phyloP scores from a whole-genome alignment of 2,329 filamentous ascomycete species.

The Fusarium sp. region DNA sequence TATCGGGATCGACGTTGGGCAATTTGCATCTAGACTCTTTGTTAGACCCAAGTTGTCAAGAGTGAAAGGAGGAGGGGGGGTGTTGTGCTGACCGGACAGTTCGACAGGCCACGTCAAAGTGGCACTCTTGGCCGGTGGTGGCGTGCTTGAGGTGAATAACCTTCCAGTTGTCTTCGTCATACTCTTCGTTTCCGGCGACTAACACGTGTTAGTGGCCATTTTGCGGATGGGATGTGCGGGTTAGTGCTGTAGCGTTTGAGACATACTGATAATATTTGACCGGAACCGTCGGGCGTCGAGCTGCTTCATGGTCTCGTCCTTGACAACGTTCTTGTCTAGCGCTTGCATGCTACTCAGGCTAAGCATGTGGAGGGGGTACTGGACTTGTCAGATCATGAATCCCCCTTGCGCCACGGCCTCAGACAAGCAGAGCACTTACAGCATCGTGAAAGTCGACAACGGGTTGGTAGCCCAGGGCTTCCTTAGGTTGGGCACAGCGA shows the following conservation, averaged over 20 bases:
- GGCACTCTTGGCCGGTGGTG: constrained; percentile 30
- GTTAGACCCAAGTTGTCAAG: constrained; percentile 8
- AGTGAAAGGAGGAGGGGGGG: not conserved
- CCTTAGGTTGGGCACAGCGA: constrained; percentile 68
- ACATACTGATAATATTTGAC: constrained; percentile 75
- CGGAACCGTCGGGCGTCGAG: constrained; percentile 75
- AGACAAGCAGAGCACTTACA: constrained; percentile 56
- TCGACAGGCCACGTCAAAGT: constrained; percentile 70
- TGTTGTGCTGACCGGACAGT: constrained; percentile 66
- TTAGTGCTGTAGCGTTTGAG: not conserved
- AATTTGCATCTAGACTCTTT: constrained; percentile 68
- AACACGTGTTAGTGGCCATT: constrained; percentile 9
- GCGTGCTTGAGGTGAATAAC: constrained; percentile 64
- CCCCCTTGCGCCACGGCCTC: not conserved
- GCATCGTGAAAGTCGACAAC: constrained; percentile 77
- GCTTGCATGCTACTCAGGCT: constrained; percentile 73
- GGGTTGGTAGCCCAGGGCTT: constrained; percentile 72
- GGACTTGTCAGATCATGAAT: constrained; percentile 7
- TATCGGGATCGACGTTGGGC: constrained; percentile 75
- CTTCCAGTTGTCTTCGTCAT: constrained; percentile 79
- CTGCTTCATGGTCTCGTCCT: constrained; percentile 58
- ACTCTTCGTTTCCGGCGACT: constrained; percentile 73
- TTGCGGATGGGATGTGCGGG: not conserved
- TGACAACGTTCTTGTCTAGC: constrained; percentile 67
- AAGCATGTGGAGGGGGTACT: constrained; percentile 78